Base-by-base conservation (phyloP, 805 yeast genomes). In the Hanseniaspora pseudoguilliermondii region DNA sequence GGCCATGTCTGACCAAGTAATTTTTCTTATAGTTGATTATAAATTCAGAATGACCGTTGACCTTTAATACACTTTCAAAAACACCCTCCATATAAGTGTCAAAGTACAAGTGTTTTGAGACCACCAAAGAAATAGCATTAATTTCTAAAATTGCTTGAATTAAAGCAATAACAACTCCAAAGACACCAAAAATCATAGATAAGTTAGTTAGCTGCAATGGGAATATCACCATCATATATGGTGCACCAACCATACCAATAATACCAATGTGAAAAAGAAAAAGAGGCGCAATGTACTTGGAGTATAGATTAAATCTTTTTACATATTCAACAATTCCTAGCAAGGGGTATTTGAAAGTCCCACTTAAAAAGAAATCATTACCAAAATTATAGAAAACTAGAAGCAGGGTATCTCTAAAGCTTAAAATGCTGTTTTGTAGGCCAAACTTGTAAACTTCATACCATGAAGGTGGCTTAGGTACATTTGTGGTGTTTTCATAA, bases 61-160 rank as follows among this genome's bases (percentile, higher is more conserved):
- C 27, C 35, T 59, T 49, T 18, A 64, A 59, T 1, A 64, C 59
- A 18, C 59, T 55, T 47, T 64, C 66, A 49, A 65, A 66, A 2
- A 64, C 57, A 29, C 60, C 59, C 27, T 61, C 60, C 41, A 59
- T 62, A 25, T 66, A 56, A 32, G 61, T 60, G 5, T 67, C 59
- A 15, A 66, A 51, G 3, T 67, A 47, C 23, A 68, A 50, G 16
- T 60, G 59, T 47, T 64, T 62, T 18, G 64, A 61, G 34, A 66
- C 56, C 9, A 61, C 40, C 18, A 61, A 55, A 1, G 71, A 61
- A 7, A 67, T 40, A 5, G 66, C 60, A 57, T 64, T 65, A 1
- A 68, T 61, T 40, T 65, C 64, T 18, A 67, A 29, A 4, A 67
- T 11, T 65, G 69, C 65, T 51, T 69, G 69, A 6, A 66, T 52